Base-by-base conservation (phyloP, 495 filamentous ascomycete genomes). In the Trichoderma gamsii region DNA sequence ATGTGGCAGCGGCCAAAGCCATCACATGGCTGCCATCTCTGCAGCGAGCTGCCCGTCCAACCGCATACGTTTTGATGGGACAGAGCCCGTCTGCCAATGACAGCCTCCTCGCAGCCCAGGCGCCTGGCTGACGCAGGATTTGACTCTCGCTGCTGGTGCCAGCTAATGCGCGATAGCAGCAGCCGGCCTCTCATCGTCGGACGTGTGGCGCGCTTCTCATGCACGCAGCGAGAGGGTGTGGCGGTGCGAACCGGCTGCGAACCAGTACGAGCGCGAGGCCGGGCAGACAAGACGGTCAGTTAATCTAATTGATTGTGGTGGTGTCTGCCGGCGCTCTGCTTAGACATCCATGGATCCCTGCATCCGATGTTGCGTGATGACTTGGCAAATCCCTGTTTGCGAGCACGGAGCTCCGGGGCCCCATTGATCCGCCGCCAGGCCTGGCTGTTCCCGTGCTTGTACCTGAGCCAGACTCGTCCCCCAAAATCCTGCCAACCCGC, bases 381-480 rank as follows among this genome's bases (percentile, higher is more conserved):
- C 56, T 61, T 61, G 56, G 32, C 56, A 61, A 61, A 32, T 13
- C 56, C 56, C 27, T 8, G 56, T 29, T 29, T 32, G 56, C 6
- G 56, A 56, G 56, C 56, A 21, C 56, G 56, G 56, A 61, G 56
- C 56, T 21, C 27, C 56, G 56, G 56, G 56, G 56, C 56, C 56
- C 56, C 56, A 61, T 61, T 61, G 56, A 61, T 61, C 56, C 56
- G 56, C 56, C 49, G 3, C 49, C 49, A 52, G 18, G n/a, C 23
- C 23, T 13, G 18, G 51, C n/a, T 23, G 18, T 21, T 5, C 51
- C 51, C n/a, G 51, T 56, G 21, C 51, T n/a, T 56, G 56, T 32
- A 61, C 56, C 23, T 29, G 56, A 29, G 23, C 56, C 23, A 61
- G 27, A 61, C 23, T 29, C 23, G 25, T 61, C 56, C 23, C 27